Percentiles rank a stretch among this genome's conserved stretches.
These are phyloP conservation scores for Cladosporium cucumerinum DNA, from an alignment of 2,329 filamentous ascomycete species.

Conservation along the genomic window DNA sequence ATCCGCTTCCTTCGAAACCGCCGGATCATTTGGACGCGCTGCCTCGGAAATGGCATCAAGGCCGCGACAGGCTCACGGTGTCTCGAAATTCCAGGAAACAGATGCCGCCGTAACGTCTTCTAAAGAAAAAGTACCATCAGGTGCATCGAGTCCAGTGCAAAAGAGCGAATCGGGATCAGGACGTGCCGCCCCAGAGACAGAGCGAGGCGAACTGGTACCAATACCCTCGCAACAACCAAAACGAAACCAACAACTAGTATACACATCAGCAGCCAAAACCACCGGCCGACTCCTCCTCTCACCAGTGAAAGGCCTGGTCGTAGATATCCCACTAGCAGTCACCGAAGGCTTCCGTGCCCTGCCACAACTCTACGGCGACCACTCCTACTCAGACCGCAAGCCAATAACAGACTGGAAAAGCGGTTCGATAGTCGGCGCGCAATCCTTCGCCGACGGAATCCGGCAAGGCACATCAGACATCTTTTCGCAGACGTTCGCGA, in stretches of 20 bases:
- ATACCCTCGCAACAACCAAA: not conserved
- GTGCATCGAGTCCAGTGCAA: not conserved
- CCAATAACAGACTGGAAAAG: constrained; percentile 75
- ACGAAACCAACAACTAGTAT: constrained; percentile 18
- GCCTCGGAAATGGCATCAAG: constrained; percentile 61
- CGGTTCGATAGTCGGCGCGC: constrained; percentile 43
- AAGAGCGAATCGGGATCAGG: constrained; percentile 15
- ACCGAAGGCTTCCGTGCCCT: constrained; percentile 86
- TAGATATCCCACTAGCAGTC: constrained; percentile 79
- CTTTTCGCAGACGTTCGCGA: constrained; percentile 4
- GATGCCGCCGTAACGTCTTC: not conserved
- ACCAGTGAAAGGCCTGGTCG: constrained; percentile 29
- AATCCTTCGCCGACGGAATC: constrained; percentile 14
- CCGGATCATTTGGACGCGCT: constrained; percentile 16
- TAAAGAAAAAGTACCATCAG: not conserved
- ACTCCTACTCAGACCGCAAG: constrained; percentile 70
- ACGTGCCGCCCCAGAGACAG: constrained; percentile 5
- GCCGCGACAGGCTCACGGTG: constrained; percentile 46
- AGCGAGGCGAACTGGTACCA: not conserved
- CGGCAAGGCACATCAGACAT: constrained; percentile 5
- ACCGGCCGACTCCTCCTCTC: constrained; percentile 73
- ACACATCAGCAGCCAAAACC: constrained; percentile 51
- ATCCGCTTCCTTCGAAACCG: constrained; percentile 21
- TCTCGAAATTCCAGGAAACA: not conserved
- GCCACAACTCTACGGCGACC: constrained; percentile 79